phyloP scores from a whole-genome alignment of 1,139 yeast genomes.

The Nakaseomyces kungkrabaensis region DNA sequence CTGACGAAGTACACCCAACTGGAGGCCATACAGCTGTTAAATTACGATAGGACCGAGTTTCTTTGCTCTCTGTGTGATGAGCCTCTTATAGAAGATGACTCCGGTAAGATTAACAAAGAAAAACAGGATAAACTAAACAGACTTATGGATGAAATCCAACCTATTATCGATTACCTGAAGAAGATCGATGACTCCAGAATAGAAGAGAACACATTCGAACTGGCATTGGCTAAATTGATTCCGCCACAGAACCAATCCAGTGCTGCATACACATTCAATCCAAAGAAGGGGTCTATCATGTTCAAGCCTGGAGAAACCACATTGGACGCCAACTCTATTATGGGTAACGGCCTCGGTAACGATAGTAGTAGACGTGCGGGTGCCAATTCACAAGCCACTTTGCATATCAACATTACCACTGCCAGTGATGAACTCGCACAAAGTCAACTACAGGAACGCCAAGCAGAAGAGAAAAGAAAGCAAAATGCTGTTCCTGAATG shows the following conservation, averaged over 20 bases:
- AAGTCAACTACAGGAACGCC: conserved; percentile 55
- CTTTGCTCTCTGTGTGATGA: conserved; percentile 79
- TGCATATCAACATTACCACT: conserved; percentile 86
- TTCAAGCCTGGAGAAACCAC: conserved; percentile 31
- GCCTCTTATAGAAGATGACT: conserved; percentile 72
- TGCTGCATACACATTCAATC: conserved; percentile 51
- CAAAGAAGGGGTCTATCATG: conserved; percentile 34
- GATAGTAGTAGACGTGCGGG: conserved; percentile 33
- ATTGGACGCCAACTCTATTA: conserved; percentile 19
- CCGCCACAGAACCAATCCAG: conserved; percentile 71
- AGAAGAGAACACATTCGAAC: conserved; percentile 82
- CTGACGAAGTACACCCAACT: conserved; percentile 69
- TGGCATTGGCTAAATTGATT: conserved; percentile 64
- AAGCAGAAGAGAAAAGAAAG: conserved; percentile 65
- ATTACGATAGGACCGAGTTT: conserved; percentile 72
- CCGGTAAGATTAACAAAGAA: conserved; percentile 69
- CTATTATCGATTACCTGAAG: conserved; percentile 72
- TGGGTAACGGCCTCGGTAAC: conserved; percentile 28
- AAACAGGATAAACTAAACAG: conserved; percentile 76
- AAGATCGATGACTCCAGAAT: conserved; percentile 77
- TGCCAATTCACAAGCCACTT: conserved; percentile 46
- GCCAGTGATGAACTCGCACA: conserved; percentile 67
- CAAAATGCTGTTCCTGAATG: conserved; percentile 95
- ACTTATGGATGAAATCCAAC: conserved; percentile 83
- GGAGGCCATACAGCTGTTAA: conserved; percentile 75